phyloP scores from a whole-genome alignment of 306 rosid species.

The Trifolium pratense region DNA sequence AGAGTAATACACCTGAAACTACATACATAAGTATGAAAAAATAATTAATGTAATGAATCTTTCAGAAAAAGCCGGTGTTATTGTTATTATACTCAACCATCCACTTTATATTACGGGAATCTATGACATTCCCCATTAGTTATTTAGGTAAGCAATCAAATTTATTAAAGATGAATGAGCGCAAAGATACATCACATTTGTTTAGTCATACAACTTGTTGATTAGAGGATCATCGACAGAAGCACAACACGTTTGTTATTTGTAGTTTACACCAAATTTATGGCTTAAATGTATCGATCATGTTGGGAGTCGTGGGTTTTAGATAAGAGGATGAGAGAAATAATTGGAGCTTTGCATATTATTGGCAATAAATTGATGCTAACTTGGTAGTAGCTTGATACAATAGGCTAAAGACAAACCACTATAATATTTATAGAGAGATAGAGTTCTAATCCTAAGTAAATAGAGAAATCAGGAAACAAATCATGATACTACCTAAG shows the following conservation, averaged over 20 bases:
- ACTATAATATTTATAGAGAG: neutral
- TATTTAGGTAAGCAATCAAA: neutral
- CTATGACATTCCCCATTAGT: neutral
- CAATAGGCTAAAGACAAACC: neutral
- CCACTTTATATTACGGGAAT: constrained; percentile 10
- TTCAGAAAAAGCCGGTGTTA: constrained; percentile 12
- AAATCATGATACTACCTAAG: neutral
- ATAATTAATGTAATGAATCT: constrained; percentile 21
- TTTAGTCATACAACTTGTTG: constrained; percentile 1
- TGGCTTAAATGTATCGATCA: neutral
- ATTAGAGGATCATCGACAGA: neutral
- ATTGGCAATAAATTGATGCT: neutral
- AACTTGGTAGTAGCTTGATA: neutral
- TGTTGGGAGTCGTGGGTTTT: neutral
- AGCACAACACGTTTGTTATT: neutral
- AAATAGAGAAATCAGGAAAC: neutral
- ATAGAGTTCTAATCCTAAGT: neutral
- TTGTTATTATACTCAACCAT: constrained; percentile 17
- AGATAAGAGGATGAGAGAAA: neutral
- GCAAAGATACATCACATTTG: constrained; percentile 16
- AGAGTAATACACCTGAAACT: constrained; percentile 1
- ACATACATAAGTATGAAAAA: constrained; percentile 27
- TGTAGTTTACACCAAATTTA: neutral
- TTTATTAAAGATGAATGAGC: neutral
- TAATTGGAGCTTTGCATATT: neutral